Percentiles rank a stretch among this genome's conserved stretches.
Conservation (phyloP, 345 rosid species). For the Euclidium syriacum region DNA sequence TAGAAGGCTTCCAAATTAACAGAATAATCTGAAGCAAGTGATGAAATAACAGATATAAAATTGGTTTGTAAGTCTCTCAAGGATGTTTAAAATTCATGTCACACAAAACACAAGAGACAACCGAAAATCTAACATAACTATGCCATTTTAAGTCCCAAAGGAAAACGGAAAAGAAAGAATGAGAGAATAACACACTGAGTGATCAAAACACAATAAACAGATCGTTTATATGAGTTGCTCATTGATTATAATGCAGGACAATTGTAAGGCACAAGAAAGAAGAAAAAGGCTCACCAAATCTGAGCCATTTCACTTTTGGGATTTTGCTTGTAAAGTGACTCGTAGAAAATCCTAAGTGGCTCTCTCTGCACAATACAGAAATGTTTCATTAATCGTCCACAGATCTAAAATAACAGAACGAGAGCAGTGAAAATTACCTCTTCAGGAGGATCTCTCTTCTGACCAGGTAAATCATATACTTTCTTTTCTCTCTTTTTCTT, state of each 20-base stretch:
- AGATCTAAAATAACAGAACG: not conserved
- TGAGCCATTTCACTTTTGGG: slow-evolving; percentile 93
- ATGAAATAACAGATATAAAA: not conserved
- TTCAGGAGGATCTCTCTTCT: slow-evolving; percentile 78
- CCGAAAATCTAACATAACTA: not conserved
- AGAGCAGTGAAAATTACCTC: slow-evolving; percentile 41
- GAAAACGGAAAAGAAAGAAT: not conserved
- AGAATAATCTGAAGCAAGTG: not conserved
- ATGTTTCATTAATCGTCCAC: not conserved
- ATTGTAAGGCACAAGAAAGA: not conserved
- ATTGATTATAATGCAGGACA: not conserved
- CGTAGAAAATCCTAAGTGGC: slow-evolving; percentile 84
- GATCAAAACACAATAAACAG: slow-evolving; percentile 1
- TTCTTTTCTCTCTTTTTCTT: slow-evolving; percentile 71
- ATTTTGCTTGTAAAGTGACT: slow-evolving; percentile 65
- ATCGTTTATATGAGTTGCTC: not conserved
- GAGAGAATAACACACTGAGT: not conserved
- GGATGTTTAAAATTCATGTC: not conserved
- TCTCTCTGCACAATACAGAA: slow-evolving; percentile 65
- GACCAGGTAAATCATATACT: slow-evolving; percentile 83
- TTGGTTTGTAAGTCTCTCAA: not conserved
- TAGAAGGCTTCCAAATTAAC: not conserved
- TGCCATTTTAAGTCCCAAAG: not conserved
- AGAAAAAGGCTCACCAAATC: slow-evolving; percentile 61
- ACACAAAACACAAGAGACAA: not conserved